Percentiles rank a stretch among this genome's conserved stretches.
phyloP scores from a whole-genome alignment of 352 stramenopile species.

The Globisporangium nunn region DNA sequence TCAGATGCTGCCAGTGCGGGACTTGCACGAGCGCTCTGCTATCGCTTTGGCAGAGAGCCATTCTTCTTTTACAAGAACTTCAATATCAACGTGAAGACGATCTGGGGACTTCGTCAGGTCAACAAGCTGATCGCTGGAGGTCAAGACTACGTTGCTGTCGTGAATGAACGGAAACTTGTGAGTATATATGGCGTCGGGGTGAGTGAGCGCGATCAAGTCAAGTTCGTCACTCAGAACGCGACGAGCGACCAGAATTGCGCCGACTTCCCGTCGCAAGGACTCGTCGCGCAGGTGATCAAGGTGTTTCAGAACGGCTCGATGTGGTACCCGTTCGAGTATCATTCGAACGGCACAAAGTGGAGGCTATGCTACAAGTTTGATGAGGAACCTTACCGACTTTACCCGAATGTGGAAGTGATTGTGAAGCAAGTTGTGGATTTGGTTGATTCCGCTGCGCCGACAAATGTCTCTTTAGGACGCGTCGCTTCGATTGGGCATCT shows the following conservation, averaged over 20 bases:
- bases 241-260: constrained; percentile 26
- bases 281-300: constrained; percentile 21
- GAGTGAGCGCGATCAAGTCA: constrained; percentile 35
- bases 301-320: constrained; percentile 37
- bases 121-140: constrained; percentile 13
- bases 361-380: constrained; percentile 66
- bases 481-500: constrained; percentile 39
- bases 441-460: constrained; percentile 26
- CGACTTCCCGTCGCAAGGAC: constrained; percentile 27
- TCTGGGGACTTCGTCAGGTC: constrained; percentile 30
- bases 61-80: constrained; percentile 54
- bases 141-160: constrained; percentile 35
- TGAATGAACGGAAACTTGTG: constrained; percentile 56
- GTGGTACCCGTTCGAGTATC: constrained; percentile 48
- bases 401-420: constrained; percentile 25
- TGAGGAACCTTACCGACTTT: constrained; percentile 40
- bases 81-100: constrained; percentile 52
- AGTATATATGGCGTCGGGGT: constrained; percentile 45
- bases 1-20: constrained; percentile 24
- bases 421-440: constrained; percentile 51
- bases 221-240: constrained; percentile 30
- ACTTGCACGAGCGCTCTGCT: constrained; percentile 41
- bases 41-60: constrained; percentile 47
- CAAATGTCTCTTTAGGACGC: constrained; percentile 18
- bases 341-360: constrained; percentile 36